These are phyloP conservation scores for Penicillium herquei DNA, from an alignment of 495 filamentous ascomycete species.

Conservation along the genomic window DNA sequence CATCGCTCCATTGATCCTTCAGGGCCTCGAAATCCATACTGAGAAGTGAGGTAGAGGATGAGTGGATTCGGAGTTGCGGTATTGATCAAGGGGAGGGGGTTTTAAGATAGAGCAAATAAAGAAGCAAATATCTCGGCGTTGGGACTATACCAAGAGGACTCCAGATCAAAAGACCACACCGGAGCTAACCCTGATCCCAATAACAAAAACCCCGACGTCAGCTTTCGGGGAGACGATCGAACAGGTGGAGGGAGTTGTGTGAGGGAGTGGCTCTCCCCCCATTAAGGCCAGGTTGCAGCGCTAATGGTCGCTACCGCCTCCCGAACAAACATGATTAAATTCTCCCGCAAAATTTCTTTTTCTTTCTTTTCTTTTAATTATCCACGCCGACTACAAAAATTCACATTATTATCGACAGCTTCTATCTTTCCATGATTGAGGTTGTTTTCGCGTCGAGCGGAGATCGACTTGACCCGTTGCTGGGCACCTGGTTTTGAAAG, in stretches of 20 bases:
- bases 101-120: constrained; percentile 17
- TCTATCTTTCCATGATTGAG: constrained; percentile 42
- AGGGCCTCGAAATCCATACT: constrained; percentile 75
- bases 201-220: constrained; percentile 20
- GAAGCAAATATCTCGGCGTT: constrained; percentile 14
- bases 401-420: constrained; percentile 62
- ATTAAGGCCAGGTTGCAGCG: constrained; percentile 53
- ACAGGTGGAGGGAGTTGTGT: constrained; percentile 33
- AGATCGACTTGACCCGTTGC: constrained; percentile 66
- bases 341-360: constrained; percentile 13
- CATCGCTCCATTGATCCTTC: constrained; percentile 97
- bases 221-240: constrained; percentile 16
- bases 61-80: constrained; percentile 22
- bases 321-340: constrained; percentile 44
- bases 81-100: constrained; percentile 28
- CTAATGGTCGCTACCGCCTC: constrained; percentile 29
- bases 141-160: constrained; percentile 21
- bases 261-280: constrained; percentile 26
- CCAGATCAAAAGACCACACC: constrained; percentile 19
- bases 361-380: constrained; percentile 41
- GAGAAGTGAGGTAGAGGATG: constrained; percentile 19
- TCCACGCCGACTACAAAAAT: constrained; percentile 51
- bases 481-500: constrained; percentile 76
- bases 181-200: constrained; percentile 36
- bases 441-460: constrained; percentile 71